Conservation (phyloP, 805 yeast species). For the Starmera quercuum region DNA sequence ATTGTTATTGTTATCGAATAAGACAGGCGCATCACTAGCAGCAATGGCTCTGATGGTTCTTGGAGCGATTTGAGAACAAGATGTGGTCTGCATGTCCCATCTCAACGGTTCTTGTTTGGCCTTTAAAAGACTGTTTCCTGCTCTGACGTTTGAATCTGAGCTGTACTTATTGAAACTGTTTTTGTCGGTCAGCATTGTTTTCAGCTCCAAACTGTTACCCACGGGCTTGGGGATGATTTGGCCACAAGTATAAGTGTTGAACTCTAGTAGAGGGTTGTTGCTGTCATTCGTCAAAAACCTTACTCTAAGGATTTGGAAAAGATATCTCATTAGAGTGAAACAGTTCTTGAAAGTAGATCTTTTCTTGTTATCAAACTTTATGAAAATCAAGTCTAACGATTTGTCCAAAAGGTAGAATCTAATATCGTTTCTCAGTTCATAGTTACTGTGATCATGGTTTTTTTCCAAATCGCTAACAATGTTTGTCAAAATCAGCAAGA, state of each 20-base stretch:
- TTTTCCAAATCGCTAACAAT: constrained; percentile 41
- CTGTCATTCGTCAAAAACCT: constrained; percentile 19
- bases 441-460: constrained; percentile 19
- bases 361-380: constrained; percentile 25
- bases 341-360: constrained; percentile 25
- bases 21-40: constrained; percentile 11
- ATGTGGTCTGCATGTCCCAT: constrained; percentile 14
- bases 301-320: constrained; percentile 23
- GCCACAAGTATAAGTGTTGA: constrained; percentile 17
- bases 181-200: constrained; percentile 3
- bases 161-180: constrained; percentile 4
- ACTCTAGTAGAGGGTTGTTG: constrained; percentile 11
- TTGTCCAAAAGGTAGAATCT: constrained; percentile 23
- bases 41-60: constrained; percentile 22
- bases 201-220: constrained; percentile 4
- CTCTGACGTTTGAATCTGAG: background rate
- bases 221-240: constrained; percentile 5
- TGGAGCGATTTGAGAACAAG: constrained; percentile 25
- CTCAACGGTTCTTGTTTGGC: constrained; percentile 2
- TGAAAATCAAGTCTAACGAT: constrained; percentile 23
- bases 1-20: constrained; percentile 3
- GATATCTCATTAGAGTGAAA: constrained; percentile 23
- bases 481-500: constrained; percentile 43
- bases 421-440: constrained; percentile 25
- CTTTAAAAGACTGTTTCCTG: too few relatives aligned